A percentile compares a stretch with the other conserved stretches of the same genome.
Evolutionary conservation across 257 asterid species (phyloP).

Genomic region (Nicotiana noctiflora): DNA sequence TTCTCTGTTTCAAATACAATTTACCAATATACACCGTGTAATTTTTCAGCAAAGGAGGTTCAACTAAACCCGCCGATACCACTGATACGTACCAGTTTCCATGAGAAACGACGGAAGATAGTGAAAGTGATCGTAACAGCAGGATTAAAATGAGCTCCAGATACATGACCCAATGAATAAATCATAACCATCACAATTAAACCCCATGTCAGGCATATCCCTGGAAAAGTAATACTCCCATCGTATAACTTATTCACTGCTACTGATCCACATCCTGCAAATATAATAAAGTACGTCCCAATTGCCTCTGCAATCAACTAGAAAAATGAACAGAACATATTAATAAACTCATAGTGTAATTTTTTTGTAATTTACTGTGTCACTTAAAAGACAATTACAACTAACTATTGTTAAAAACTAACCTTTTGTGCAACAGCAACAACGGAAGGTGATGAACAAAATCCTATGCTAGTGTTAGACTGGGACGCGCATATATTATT

Average conservation of each 20-base stretch:
- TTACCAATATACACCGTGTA: too few species aligned
- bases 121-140: too few species aligned
- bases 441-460: slow-evolving; percentile 2
- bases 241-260: slow-evolving; percentile 47
- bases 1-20: too few species aligned
- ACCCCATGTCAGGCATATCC: slow-evolving; percentile 48
- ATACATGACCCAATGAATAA: too few species aligned
- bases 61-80: too few species aligned
- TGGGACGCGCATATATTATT: background rate
- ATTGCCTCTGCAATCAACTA: slow-evolving; percentile 60
- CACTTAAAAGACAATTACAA: too few species aligned
- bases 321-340: background rate
- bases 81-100: too few species aligned
- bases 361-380: too few species aligned
- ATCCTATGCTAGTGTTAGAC: background rate
- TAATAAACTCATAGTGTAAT: background rate
- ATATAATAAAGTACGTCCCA: slow-evolving; percentile 42
- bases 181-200: too few species aligned
- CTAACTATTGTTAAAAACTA: background rate
- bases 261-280: slow-evolving; percentile 40
- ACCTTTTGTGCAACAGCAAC: slow-evolving; percentile 4
- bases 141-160: too few species aligned
- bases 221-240: slow-evolving; percentile 51
- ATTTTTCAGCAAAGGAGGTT: too few species aligned
- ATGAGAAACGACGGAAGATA: too few species aligned